Percentiles rank a stretch among this genome's conserved stretches.
Conservation (phyloP, 495 filamentous ascomycete genomes). For the Annulohypoxylon nitens region DNA sequence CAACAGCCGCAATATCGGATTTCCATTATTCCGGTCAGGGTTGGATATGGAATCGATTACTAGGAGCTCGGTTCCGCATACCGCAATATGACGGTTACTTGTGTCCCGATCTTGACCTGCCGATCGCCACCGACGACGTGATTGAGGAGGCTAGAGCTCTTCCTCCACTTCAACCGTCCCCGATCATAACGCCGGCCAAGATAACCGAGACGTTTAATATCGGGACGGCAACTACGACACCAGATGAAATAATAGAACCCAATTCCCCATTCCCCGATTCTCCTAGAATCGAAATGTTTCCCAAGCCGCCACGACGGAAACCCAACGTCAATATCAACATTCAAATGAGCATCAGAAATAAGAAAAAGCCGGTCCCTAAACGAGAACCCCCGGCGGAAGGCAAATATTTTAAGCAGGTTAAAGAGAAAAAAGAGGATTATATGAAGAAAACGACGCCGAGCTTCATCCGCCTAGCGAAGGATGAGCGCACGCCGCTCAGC, state of each 20-base stretch:
- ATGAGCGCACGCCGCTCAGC: slow-evolving; percentile 11
- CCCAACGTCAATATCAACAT: not conserved
- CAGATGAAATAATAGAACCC: not conserved
- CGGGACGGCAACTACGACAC: not conserved
- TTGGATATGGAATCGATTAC: slow-evolving; percentile 45
- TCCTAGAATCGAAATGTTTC: slow-evolving; percentile 27
- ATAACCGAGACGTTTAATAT: not conserved
- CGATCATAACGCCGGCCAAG: slow-evolving; percentile 4
- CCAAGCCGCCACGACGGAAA: slow-evolving; percentile 29
- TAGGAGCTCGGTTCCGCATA: slow-evolving; percentile 48
- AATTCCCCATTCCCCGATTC: not conserved
- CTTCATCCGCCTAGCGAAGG: slow-evolving; percentile 17
- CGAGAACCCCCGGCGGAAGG: not conserved
- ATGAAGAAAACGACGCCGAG: slow-evolving; percentile 15
- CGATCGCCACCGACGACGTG: slow-evolving; percentile 41
- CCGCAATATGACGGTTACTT: slow-evolving; percentile 50
- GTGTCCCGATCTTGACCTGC: slow-evolving; percentile 46
- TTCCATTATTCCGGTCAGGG: slow-evolving; percentile 43
- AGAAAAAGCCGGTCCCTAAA: slow-evolving; percentile 8
- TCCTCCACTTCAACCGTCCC: slow-evolving; percentile 22
- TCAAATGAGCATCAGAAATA: not conserved
- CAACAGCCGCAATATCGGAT: slow-evolving; percentile 48
- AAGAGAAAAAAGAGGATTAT: not conserved
- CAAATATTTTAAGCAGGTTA: not conserved
- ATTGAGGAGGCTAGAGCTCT: slow-evolving; percentile 36